A percentile compares a stretch with the other conserved stretches of the same genome.
phyloP scores from a whole-genome alignment of 495 filamentous ascomycete species.

The Parathielavia appendiculata region DNA sequence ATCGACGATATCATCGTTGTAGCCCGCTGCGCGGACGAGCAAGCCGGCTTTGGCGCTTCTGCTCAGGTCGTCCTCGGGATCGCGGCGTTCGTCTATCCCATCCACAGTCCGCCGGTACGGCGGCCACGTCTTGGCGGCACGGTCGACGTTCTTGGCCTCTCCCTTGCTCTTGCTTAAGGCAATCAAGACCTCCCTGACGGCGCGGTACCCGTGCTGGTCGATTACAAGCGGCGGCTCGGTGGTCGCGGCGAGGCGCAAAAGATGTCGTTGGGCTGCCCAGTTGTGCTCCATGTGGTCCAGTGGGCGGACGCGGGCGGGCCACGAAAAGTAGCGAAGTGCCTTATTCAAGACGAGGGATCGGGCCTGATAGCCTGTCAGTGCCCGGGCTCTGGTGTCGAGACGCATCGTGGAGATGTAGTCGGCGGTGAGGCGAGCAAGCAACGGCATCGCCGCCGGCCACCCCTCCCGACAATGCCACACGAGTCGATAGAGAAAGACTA shows the following conservation, averaged over 20 bases:
- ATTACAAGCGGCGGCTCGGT: slow-evolving; percentile 36
- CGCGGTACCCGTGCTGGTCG: slow-evolving; percentile 32
- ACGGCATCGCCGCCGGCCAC: slow-evolving; percentile 34
- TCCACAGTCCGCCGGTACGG: slow-evolving; percentile 42
- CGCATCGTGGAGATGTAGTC: slow-evolving; percentile 33
- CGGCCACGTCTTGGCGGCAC: slow-evolving; percentile 42
- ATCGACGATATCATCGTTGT: slow-evolving; percentile 32
- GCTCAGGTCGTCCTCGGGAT: slow-evolving; percentile 39
- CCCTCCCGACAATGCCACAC: slow-evolving; percentile 28
- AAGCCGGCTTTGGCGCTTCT: slow-evolving; percentile 37
- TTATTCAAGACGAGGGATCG: slow-evolving; percentile 35
- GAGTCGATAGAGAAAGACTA: slow-evolving; percentile 32
- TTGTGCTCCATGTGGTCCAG: slow-evolving; percentile 35
- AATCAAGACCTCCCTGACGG: slow-evolving; percentile 38
- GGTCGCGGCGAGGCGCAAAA: slow-evolving; percentile 35
- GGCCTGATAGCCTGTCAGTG: slow-evolving; percentile 16
- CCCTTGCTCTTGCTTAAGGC: slow-evolving; percentile 34
- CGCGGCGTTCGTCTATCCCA: slow-evolving; percentile 40
- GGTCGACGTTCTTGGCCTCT: slow-evolving; percentile 35
- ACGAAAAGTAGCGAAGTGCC: slow-evolving; percentile 31
- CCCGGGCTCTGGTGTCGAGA: background rate
- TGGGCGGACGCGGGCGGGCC: slow-evolving; percentile 26
- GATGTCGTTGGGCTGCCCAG: slow-evolving; percentile 43
- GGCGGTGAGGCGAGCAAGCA: slow-evolving; percentile 32
- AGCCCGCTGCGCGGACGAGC: slow-evolving; percentile 41